Evolutionary conservation across 257 asterid genomes (phyloP).

Genomic region (Leonotis leonurus): DNA sequence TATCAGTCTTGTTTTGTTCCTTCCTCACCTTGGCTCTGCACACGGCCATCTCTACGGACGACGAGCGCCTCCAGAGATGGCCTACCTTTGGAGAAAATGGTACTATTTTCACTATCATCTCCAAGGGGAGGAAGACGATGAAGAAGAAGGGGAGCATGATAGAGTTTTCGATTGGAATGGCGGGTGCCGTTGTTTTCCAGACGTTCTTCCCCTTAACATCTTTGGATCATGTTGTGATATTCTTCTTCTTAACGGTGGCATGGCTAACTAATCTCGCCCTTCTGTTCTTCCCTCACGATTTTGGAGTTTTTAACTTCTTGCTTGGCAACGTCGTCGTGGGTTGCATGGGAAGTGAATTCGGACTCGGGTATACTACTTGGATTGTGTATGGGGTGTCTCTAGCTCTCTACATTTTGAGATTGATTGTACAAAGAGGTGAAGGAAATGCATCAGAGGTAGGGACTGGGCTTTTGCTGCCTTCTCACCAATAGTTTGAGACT

Average conservation of each 20-base stretch:
- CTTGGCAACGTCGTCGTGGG: slow-evolving; percentile 23
- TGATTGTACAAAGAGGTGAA: too few relatives aligned
- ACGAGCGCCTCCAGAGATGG: slow-evolving; percentile 5
- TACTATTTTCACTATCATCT: not conserved
- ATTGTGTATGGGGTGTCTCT: slow-evolving; percentile 11
- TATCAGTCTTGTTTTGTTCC: too few relatives aligned
- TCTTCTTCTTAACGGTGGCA: slow-evolving; percentile 20
- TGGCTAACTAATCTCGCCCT: slow-evolving; percentile 14
- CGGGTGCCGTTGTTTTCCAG: slow-evolving; percentile 15
- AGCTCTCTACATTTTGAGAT: too few relatives aligned
- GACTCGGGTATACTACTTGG: slow-evolving; percentile 18
- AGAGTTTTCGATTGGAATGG: slow-evolving; percentile 9
- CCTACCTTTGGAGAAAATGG: too few relatives aligned
- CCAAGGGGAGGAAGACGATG: not conserved
- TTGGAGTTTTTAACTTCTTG: slow-evolving; percentile 14
- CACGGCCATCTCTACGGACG: not conserved
- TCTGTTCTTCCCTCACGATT: not conserved
- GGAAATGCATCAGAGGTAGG: too few relatives aligned
- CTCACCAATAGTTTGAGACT: too few relatives aligned
- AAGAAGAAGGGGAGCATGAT: not conserved
- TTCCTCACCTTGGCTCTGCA: too few relatives aligned
- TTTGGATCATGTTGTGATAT: slow-evolving; percentile 11
- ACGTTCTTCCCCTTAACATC: slow-evolving; percentile 3
- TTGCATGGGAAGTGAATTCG: slow-evolving; percentile 16
- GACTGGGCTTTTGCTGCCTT: too few relatives aligned